Evolutionary conservation across 352 stramenopile species (phyloP).

Genomic region (Pythium oligandrum): DNA sequence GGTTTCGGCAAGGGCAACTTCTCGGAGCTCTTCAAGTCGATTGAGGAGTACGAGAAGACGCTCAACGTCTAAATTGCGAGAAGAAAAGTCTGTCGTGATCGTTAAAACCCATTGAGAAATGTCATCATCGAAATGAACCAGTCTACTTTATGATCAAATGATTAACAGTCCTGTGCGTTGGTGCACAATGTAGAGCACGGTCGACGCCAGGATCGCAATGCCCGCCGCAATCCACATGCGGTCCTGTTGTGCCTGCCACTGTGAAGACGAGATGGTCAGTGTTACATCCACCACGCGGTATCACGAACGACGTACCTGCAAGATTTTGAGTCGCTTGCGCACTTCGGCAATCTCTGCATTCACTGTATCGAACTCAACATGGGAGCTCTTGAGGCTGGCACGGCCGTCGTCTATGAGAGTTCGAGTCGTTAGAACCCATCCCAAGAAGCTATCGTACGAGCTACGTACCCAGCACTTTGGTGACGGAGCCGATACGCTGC

Average conservation of each 20-base stretch:
- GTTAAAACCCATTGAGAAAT: not conserved
- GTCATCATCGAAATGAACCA: too few relatives aligned
- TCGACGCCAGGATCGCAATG: conserved; percentile 50
- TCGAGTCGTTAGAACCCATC: not conserved
- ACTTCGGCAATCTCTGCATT: conserved; percentile 55
- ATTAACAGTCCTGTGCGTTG: conserved; percentile 67
- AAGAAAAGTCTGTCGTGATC: not conserved
- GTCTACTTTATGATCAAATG: conserved; percentile 23
- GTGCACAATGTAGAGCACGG: conserved; percentile 70
- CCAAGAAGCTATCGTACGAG: not conserved
- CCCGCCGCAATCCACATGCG: conserved; percentile 75
- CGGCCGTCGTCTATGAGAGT: conserved; percentile 40
- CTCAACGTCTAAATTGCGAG: conserved; percentile 53
- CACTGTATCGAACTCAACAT: conserved; percentile 54
- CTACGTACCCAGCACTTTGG: conserved; percentile 43
- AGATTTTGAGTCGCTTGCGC: conserved; percentile 48
- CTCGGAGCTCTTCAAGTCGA: conserved; percentile 89
- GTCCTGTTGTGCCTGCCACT: conserved; percentile 77
- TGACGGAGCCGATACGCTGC: conserved; percentile 56
- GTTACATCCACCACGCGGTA: not conserved
- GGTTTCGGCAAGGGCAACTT: conserved; percentile 94
- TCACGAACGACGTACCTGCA: conserved; percentile 21
- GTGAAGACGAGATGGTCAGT: not conserved
- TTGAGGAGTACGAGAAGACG: conserved; percentile 88
- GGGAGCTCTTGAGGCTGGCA: conserved; percentile 49